phyloP scores from a whole-genome alignment of 208 protist species.

The Lotmaria passim region DNA sequence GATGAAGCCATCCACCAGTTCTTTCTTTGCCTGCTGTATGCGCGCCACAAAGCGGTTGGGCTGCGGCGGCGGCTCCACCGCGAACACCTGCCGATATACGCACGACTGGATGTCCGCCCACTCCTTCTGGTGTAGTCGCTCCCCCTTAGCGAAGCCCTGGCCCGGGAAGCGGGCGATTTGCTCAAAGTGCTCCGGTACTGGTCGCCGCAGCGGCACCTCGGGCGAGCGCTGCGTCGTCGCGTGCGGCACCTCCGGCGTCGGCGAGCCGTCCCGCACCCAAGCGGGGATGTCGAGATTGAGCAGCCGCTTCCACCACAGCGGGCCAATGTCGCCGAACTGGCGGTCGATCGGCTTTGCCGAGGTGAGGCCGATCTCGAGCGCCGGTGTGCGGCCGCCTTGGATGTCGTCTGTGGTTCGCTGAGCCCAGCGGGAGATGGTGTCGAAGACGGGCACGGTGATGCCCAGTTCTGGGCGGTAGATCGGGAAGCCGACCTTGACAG shows the following conservation, averaged over 20 bases:
- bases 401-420: constrained; percentile 23
- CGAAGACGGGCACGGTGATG: constrained; percentile 50
- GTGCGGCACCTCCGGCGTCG: constrained; percentile 19
- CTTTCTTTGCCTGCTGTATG: constrained; percentile 34
- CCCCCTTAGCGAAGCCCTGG: constrained; percentile 47
- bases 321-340: constrained; percentile 42
- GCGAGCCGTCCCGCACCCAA: constrained; percentile 23
- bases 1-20: constrained; percentile 50
- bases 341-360: constrained; percentile 37
- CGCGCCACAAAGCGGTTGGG: constrained; percentile 28
- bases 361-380: constrained; percentile 40
- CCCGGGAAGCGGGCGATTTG: constrained; percentile 51
- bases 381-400: constrained; percentile 8
- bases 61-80: constrained; percentile 27
- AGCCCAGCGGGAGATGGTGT: constrained; percentile 39
- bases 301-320: constrained; percentile 43
- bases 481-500: constrained; percentile 51
- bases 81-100: constrained; percentile 31
- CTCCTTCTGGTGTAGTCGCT: constrained; percentile 36
- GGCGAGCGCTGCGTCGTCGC: constrained; percentile 17
- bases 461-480: constrained; percentile 42
- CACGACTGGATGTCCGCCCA: constrained; percentile 28
- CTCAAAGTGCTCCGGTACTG: constrained; percentile 27
- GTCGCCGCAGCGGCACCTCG: constrained; percentile 28
- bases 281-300: constrained; percentile 41